Evolutionary conservation across 2,329 filamentous ascomycete species (phyloP), one percentile per base, ranked within the genome.

Genomic region (Aspergillus sp.): DNA sequence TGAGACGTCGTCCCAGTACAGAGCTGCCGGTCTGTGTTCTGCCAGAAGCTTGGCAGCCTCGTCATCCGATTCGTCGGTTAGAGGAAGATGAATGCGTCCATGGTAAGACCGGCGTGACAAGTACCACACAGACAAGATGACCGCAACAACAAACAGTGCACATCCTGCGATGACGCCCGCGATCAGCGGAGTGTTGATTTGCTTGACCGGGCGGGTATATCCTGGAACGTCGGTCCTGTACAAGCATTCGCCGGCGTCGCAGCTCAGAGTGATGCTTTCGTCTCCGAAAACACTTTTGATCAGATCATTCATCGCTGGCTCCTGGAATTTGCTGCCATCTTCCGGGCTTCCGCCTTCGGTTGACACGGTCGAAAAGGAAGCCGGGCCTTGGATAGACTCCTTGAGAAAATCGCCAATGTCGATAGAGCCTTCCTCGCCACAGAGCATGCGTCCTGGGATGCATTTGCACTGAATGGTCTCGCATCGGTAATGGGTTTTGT

Each of bases 111-210:
- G 87, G 61, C 92, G 87, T 7, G 92, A 92, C 6, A 97, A 80
- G 73, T 96, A 96, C 92, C 93, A 99, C 20, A 92, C 87, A 1
- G 87, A 71, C 16, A 98, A 78, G 52, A 97, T 91, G 54, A 94
- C 86, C 1, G 87, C 90, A n/a, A 96, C 92, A 12, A 99, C 82
- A 70, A 97, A 96, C 0, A 99, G 82, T 0, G 90, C 90, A 69
- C 87, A 90, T 6, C 86, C 89, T 24, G 92, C 93, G 69, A 99
- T 98, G 51, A 97, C 90, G 14, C 91, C 90, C 11, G 96, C 94
- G 67, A 99, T 99, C 52, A 99, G 83, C 3, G 94, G 95, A 0
- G 94, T 98, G 75, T 99, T 99, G 78, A 99, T 98, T 73, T 89
- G 89, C 79, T 97, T 96, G 61, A 97, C 85, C 0, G 94, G 92